A percentile compares a stretch with the other conserved stretches of the same genome.
Evolutionary conservation across 1,139 yeast genomes (phyloP).

Genomic region (Pichia sp.): DNA sequence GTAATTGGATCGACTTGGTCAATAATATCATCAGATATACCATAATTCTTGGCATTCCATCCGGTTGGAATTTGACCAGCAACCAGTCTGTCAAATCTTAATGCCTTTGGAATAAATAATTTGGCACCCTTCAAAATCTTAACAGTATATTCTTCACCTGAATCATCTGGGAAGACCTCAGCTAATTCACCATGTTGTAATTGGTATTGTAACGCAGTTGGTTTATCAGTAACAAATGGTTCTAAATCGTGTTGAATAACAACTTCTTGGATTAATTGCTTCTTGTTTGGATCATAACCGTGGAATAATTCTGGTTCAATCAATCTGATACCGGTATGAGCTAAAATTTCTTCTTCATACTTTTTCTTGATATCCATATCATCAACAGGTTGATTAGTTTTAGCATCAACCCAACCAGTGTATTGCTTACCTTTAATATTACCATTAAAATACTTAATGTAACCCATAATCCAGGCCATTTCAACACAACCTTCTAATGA

Average conservation of each 20-base stretch:
- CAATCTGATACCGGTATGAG: slow-evolving; percentile 93
- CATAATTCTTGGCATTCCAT: slow-evolving; percentile 93
- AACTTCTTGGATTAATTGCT: slow-evolving; percentile 89
- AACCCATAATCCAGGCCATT: slow-evolving; percentile 99
- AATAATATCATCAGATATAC: slow-evolving; percentile 89
- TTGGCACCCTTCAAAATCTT: slow-evolving; percentile 89
- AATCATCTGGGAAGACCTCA: slow-evolving; percentile 75
- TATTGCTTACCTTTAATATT: slow-evolving; percentile 81
- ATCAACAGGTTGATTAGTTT: slow-evolving; percentile 87
- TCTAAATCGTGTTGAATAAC: slow-evolving; percentile 94
- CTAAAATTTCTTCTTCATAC: slow-evolving; percentile 82
- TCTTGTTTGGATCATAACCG: slow-evolving; percentile 92
- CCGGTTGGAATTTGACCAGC: slow-evolving; percentile 99
- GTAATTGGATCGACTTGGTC: slow-evolving; percentile 96
- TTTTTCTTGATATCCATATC: slow-evolving; percentile 89
- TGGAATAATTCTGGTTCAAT: slow-evolving; percentile 91
- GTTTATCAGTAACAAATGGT: slow-evolving; percentile 91
- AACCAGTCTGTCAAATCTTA: slow-evolving; percentile 89
- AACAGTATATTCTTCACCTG: slow-evolving; percentile 87
- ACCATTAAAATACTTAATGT: slow-evolving; percentile 85
- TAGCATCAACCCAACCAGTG: slow-evolving; percentile 96
- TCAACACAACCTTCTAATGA: slow-evolving; percentile 98
- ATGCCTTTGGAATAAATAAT: slow-evolving; percentile 88
- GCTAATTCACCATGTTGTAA: slow-evolving; percentile 91
- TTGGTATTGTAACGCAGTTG: slow-evolving; percentile 91